Percentiles rank a stretch among this genome's conserved stretches.
Evolutionary conservation across 345 rosid species (phyloP).

Genomic region (Citrus mangshanensis): DNA sequence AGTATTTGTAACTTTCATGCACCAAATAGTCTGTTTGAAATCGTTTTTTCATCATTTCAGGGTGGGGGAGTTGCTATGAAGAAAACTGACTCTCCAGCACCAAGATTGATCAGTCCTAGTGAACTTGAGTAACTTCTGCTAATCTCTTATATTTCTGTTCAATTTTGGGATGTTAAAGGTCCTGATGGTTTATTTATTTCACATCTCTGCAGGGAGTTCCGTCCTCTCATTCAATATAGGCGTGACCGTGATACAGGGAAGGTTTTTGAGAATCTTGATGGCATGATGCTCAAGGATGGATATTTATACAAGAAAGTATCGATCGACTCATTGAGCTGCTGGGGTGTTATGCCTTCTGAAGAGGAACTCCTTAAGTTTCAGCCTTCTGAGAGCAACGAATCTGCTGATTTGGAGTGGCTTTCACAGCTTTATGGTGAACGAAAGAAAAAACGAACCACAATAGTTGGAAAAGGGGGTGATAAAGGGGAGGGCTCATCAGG

Average conservation of each 20-base stretch:
- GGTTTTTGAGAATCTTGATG: slow-evolving; percentile 70
- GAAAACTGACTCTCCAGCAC: slow-evolving; percentile 58
- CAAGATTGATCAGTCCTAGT: slow-evolving; percentile 79
- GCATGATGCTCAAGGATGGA: slow-evolving; percentile 89
- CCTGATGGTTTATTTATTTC: slow-evolving; percentile 5
- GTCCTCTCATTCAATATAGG: slow-evolving; percentile 73
- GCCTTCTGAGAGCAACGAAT: slow-evolving; percentile 56
- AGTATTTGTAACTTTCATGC: not conserved
- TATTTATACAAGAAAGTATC: slow-evolving; percentile 75
- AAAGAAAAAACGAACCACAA: slow-evolving; percentile 47
- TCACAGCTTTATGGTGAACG: slow-evolving; percentile 77
- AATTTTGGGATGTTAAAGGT: not conserved
- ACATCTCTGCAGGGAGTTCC: slow-evolving; percentile 62
- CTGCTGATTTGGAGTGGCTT: slow-evolving; percentile 82
- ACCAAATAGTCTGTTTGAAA: not conserved
- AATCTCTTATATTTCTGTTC: slow-evolving; percentile 9
- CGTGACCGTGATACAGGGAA: slow-evolving; percentile 84
- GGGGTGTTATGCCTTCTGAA: slow-evolving; percentile 68
- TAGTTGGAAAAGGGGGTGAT: slow-evolving; percentile 50
- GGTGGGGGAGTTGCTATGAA: slow-evolving; percentile 68
- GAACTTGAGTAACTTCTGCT: slow-evolving; percentile 76
- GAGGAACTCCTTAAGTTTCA: slow-evolving; percentile 80
- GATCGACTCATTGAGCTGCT: slow-evolving; percentile 63
- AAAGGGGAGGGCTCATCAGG: slow-evolving; percentile 70
- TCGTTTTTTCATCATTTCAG: slow-evolving; percentile 33